Conservation (phyloP, 2,329 filamentous ascomycete species). For the Ceratocystis albifundus region DNA sequence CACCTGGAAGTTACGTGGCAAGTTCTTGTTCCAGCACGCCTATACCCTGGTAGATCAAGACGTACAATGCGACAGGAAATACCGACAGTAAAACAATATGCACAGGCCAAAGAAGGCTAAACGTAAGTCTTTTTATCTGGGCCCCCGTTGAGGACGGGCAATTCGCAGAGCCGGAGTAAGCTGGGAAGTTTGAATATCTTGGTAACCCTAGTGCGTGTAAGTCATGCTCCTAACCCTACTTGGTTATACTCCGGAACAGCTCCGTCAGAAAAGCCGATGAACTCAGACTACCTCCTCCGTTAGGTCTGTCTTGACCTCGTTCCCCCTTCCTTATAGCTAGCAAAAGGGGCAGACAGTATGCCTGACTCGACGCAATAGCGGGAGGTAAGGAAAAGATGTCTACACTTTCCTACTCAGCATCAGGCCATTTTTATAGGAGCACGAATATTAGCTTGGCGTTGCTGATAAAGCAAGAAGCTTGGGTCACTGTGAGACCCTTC, state of each 20-base stretch:
- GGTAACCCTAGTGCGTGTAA: neutral
- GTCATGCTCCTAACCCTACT: neutral
- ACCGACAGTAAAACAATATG: neutral
- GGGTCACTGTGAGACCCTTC: neutral
- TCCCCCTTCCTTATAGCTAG: too few relatives aligned
- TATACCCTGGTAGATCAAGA: neutral
- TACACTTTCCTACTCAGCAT: neutral
- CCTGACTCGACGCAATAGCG: neutral
- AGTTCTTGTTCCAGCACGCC: neutral
- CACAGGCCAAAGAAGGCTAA: neutral
- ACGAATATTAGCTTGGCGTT: neutral
- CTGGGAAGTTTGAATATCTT: neutral
- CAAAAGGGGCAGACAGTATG: neutral
- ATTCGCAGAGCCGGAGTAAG: too few relatives aligned
- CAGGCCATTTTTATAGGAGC: slow-evolving; percentile 10
- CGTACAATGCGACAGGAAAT: neutral
- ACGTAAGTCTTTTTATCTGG: neutral
- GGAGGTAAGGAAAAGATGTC: too few relatives aligned
- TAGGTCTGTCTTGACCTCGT: too few relatives aligned
- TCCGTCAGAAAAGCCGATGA: too few relatives aligned
- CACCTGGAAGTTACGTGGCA: neutral
- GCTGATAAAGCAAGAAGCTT: slow-evolving; percentile 3
- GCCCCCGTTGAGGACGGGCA: neutral
- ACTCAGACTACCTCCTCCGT: too few relatives aligned
- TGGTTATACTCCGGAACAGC: too few relatives aligned